Conservation (phyloP, 192 early-diverging fungal genomes). For the Coemansia sp. region DNA sequence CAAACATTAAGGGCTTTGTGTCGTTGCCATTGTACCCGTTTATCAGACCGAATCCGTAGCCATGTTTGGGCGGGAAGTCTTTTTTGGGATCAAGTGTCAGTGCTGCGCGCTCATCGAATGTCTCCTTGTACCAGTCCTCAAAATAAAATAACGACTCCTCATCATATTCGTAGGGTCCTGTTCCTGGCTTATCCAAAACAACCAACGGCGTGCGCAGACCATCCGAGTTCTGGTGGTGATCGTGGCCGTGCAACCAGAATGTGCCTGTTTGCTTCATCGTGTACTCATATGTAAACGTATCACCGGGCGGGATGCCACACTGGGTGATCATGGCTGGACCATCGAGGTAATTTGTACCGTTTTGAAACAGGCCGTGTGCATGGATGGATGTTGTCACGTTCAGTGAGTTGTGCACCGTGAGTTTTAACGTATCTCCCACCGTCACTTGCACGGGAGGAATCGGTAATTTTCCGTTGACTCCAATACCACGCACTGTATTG, state of each 20-base stretch:
- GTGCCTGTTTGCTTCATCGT: constrained; percentile 66
- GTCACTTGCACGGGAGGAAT: constrained; percentile 34
- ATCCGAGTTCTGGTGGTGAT: constrained; percentile 68
- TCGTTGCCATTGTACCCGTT: constrained; percentile 47
- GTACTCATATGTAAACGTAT: constrained; percentile 63
- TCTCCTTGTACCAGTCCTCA: constrained; percentile 67
- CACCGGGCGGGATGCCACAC: constrained; percentile 68
- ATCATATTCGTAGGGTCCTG: constrained; percentile 56
- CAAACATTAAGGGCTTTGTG: constrained; percentile 55
- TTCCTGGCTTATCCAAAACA: constrained; percentile 52
- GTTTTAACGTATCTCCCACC: constrained; percentile 17
- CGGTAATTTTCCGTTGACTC: constrained; percentile 60
- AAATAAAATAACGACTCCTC: constrained; percentile 59
- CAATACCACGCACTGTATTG: constrained; percentile 56
- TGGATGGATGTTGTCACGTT: constrained; percentile 62
- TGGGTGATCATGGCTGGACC: constrained; percentile 65
- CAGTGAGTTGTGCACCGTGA: constrained; percentile 53
- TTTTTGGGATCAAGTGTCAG: constrained; percentile 49
- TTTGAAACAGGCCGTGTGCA: constrained; percentile 76
- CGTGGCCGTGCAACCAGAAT: constrained; percentile 80
- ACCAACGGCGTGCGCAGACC: constrained; percentile 71
- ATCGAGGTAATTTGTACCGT: constrained; percentile 62
- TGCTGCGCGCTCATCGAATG: constrained; percentile 50
- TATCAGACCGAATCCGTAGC: constrained; percentile 48
- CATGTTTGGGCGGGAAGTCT: constrained; percentile 56